Evolutionary conservation across 768 basidiomycete genomes (phyloP).

Genomic region (Leccinum barrowsii): DNA sequence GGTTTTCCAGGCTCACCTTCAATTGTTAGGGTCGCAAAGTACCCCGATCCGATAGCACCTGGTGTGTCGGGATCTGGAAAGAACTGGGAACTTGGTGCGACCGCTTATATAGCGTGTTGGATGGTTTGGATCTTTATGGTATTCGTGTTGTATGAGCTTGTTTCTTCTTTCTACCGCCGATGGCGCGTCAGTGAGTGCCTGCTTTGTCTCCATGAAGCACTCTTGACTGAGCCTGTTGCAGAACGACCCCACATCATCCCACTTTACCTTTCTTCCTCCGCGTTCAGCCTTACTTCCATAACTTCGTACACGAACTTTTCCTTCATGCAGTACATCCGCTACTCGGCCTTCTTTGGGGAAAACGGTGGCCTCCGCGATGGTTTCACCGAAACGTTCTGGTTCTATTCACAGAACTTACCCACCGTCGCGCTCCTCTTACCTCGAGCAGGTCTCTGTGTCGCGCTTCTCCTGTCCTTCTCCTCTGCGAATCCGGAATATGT

Average conservation of each 20-base stretch:
- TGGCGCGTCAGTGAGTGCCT: slow-evolving; percentile 74
- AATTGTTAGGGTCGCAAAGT: slow-evolving; percentile 60
- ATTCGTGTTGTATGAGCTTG: slow-evolving; percentile 70
- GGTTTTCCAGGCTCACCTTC: slow-evolving; percentile 9
- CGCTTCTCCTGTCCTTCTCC: slow-evolving; percentile 66
- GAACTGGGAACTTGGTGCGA: slow-evolving; percentile 79
- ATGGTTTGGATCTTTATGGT: slow-evolving; percentile 68
- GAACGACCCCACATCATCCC: slow-evolving; percentile 82
- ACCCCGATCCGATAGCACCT: slow-evolving; percentile 65
- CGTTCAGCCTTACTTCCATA: slow-evolving; percentile 70
- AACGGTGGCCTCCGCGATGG: slow-evolving; percentile 49
- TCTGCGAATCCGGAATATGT: slow-evolving; percentile 45
- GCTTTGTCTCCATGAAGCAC: slow-evolving; percentile 16
- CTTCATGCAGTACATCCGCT: slow-evolving; percentile 78
- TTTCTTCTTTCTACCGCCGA: slow-evolving; percentile 70
- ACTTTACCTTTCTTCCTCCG: slow-evolving; percentile 79
- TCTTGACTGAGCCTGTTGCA: slow-evolving; percentile 30
- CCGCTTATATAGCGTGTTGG: slow-evolving; percentile 85
- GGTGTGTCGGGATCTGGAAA: slow-evolving; percentile 68
- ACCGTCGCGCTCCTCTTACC: slow-evolving; percentile 81
- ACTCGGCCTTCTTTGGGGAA: slow-evolving; percentile 59
- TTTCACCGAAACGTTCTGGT: slow-evolving; percentile 81
- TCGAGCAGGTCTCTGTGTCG: slow-evolving; percentile 71
- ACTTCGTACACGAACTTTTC: slow-evolving; percentile 81
- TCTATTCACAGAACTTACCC: slow-evolving; percentile 81